Percentiles rank a stretch among this genome's conserved stretches.
Conservation (phyloP, 306 rosid species). For the Trifolium subterraneum region DNA sequence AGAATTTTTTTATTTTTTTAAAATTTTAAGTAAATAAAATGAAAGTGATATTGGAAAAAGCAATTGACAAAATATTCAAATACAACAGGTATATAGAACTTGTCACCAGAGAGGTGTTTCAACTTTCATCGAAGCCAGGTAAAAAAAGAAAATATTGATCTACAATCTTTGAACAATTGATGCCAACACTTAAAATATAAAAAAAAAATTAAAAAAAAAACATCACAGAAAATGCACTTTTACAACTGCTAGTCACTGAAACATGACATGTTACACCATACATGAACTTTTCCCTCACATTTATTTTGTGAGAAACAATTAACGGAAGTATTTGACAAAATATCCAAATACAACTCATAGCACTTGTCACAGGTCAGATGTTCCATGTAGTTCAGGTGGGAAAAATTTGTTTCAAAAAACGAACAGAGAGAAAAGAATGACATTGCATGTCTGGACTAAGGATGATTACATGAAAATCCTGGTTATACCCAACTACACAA, state of each 20-base stretch:
- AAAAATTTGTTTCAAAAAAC: not conserved
- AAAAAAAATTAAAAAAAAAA: conserved; percentile 10
- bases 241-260: not conserved
- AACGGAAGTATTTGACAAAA: conserved; percentile 16
- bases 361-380: conserved; percentile 10
- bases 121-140: conserved; percentile 4
- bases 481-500: conserved; percentile 27
- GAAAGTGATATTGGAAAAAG: conserved; percentile 14
- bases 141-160: not conserved
- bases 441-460: conserved; percentile 19
- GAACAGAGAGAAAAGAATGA: conserved; percentile 9
- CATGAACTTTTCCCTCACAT: conserved; percentile 7
- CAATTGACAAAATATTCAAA: conserved; percentile 20
- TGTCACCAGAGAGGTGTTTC: conserved; percentile 3
- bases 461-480: conserved; percentile 27
- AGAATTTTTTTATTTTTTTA: not conserved
- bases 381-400: conserved; percentile 10
- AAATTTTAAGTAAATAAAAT: conserved; percentile 26
- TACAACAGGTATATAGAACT: conserved; percentile 12
- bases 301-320: conserved; percentile 16
- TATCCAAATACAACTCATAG: conserved; percentile 26
- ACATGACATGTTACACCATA: no score
- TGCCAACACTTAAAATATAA: conserved; percentile 32
- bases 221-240: conserved; percentile 29
- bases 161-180: conserved; percentile 22